Evolutionary conservation across 2,329 filamentous ascomycete genomes (phyloP).

Genomic region (Cordyceps tenuipes): DNA sequence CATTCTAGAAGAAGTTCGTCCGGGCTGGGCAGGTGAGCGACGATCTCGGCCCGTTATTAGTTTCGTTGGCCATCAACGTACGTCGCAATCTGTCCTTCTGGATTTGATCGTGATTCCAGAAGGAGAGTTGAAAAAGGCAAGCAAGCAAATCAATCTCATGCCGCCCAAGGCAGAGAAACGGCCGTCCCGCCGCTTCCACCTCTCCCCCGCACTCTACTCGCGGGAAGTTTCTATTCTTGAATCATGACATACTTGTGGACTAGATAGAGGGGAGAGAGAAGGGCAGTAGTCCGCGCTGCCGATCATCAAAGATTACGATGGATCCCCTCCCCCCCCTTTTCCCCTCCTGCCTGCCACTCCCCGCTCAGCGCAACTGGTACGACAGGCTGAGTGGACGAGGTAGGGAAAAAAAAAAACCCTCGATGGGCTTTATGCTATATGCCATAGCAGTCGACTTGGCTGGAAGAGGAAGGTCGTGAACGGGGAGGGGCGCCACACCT

Average conservation of each 20-base stretch:
- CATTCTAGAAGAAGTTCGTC: constrained; percentile 5
- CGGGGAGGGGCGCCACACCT: not conserved
- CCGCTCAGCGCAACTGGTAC: not conserved
- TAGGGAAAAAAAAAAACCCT: not conserved
- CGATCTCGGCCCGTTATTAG: not conserved
- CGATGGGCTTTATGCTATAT: not conserved
- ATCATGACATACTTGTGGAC: not conserved
- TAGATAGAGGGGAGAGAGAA: not conserved
- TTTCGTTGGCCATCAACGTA: not conserved
- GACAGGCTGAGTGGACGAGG: not conserved
- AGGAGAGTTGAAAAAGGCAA: too few species aligned
- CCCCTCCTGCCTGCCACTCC: not conserved
- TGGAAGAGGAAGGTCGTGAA: not conserved
- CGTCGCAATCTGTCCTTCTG: not conserved
- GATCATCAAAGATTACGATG: not conserved
- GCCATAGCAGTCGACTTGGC: not conserved
- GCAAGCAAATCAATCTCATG: too few species aligned
- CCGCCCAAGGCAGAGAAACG: not conserved
- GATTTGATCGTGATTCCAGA: not conserved
- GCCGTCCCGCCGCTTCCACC: too few species aligned
- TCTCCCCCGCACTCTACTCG: too few species aligned
- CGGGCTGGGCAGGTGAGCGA: not conserved
- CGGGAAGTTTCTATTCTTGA: too few species aligned
- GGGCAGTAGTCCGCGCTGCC: not conserved
- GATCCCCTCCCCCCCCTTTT: too few species aligned